A percentile compares a stretch with the other conserved stretches of the same genome.
Conservation (phyloP, 2,329 filamentous ascomycete genomes). For the Xylariaceae sp. region DNA sequence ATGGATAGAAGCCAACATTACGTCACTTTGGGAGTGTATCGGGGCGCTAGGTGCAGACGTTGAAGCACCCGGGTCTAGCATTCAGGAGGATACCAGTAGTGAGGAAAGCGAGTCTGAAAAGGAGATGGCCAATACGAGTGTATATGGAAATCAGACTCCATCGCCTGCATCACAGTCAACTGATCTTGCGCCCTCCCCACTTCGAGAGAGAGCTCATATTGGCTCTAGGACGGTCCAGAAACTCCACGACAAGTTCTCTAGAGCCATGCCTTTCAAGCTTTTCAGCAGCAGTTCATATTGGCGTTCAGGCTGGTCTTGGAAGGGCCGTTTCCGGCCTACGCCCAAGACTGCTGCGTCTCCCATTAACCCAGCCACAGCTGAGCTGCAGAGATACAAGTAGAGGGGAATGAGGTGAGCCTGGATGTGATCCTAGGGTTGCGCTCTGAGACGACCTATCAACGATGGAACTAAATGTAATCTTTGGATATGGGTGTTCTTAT, state of each 20-base stretch:
- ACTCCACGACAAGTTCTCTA: background rate
- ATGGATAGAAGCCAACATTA: background rate
- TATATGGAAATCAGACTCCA: no score
- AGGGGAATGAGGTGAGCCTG: background rate
- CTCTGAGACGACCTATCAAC: no score
- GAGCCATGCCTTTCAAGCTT: background rate
- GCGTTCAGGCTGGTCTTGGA: background rate
- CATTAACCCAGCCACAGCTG: background rate
- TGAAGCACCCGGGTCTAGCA: no score
- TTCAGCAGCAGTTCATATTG: background rate
- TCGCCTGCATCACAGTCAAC: no score
- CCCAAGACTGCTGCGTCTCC: conserved; percentile 1
- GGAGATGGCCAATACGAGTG: no score
- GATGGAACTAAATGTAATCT: no score
- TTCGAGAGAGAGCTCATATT: background rate
- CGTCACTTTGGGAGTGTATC: background rate
- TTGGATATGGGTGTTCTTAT: no score
- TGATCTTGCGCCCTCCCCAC: no score
- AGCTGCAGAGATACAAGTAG: background rate
- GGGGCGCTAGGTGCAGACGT: background rate
- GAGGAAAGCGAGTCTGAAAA: no score
- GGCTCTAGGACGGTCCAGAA: background rate
- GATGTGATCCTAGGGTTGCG: background rate
- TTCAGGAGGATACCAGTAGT: no score
- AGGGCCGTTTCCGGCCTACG: background rate